Evolutionary conservation across 495 filamentous ascomycete species (phyloP).

Genomic region (Aspergillus nanangensis): DNA sequence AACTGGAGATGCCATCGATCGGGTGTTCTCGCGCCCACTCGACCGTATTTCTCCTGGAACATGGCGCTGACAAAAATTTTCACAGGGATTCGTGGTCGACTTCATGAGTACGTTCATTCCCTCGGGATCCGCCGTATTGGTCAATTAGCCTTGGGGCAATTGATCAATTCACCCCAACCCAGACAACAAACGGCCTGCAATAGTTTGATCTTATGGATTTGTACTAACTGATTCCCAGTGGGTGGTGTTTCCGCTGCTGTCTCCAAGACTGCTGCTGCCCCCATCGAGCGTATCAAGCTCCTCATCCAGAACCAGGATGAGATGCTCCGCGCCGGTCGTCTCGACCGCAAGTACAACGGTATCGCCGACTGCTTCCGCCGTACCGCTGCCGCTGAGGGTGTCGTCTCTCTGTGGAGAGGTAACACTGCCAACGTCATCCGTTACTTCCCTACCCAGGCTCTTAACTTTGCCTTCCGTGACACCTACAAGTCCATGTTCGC

Average conservation of each 20-base stretch:
- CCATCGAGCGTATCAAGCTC: slow-evolving; percentile 99
- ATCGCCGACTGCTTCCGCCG: slow-evolving; percentile 92
- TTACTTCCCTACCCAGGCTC: slow-evolving; percentile 99
- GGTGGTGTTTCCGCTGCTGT: slow-evolving; percentile 99
- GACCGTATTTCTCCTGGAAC: slow-evolving; percentile 5
- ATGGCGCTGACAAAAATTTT: slow-evolving; percentile 31
- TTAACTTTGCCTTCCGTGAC: slow-evolving; percentile 99
- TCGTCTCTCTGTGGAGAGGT: slow-evolving; percentile 91
- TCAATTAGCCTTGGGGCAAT: slow-evolving; percentile 5
- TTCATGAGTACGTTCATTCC: slow-evolving; percentile 84
- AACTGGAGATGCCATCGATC: too few species aligned
- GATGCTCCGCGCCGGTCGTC: slow-evolving; percentile 98
- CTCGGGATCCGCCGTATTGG: neutral
- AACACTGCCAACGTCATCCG: slow-evolving; percentile 99
- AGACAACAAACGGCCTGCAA: neutral
- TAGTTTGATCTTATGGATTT: neutral
- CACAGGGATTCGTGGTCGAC: slow-evolving; percentile 73
- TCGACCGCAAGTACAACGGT: slow-evolving; percentile 93
- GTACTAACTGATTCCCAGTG: slow-evolving; percentile 56
- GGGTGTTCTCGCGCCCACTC: too few species aligned
- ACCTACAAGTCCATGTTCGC: slow-evolving; percentile 99
- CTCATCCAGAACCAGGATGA: slow-evolving; percentile 99
- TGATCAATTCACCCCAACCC: slow-evolving; percentile 7
- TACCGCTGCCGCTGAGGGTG: slow-evolving; percentile 74
- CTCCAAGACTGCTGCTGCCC: slow-evolving; percentile 99